phyloP scores from a whole-genome alignment of 768 basidiomycete species.

The Heimioporus sp. region DNA sequence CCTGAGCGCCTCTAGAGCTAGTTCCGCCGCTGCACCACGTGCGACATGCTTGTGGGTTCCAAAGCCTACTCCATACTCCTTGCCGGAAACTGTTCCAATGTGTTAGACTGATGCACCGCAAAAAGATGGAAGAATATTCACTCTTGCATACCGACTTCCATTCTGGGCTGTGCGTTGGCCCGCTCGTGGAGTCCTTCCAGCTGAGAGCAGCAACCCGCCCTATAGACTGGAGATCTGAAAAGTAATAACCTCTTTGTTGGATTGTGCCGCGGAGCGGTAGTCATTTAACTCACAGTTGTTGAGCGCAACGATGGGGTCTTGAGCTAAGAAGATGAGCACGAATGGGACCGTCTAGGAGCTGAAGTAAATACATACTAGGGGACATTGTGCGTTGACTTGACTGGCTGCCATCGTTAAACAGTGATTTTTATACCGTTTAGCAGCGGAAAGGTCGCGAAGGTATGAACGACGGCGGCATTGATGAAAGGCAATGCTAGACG shows the following conservation, averaged over 20 bases:
- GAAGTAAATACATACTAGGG: conserved; percentile 9
- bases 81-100: conserved; percentile 45
- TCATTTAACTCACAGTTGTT: conserved; percentile 39
- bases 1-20: conserved; percentile 38
- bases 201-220: conserved; percentile 44
- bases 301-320: conserved; percentile 32
- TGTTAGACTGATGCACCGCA: conserved; percentile 9
- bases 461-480: conserved; percentile 26
- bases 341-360: neutral
- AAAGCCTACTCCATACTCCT: conserved; percentile 46
- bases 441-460: conserved; percentile 16
- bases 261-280: neutral
- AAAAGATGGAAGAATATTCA: conserved; percentile 26
- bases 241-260: neutral
- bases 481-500: conserved; percentile 28
- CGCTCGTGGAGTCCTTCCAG: conserved; percentile 50
- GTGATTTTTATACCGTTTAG: conserved; percentile 26
- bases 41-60: conserved; percentile 52
- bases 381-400: conserved; percentile 23
- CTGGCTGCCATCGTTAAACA: conserved; percentile 12
- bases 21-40: conserved; percentile 38
- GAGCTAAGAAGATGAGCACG: conserved; percentile 18
- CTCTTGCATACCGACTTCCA: conserved; percentile 66
- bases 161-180: conserved; percentile 41
- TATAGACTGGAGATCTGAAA: conserved; percentile 53